Evolutionary conservation across 192 early-diverging fungal genomes (phyloP), one percentile per base, ranked within the genome.

Genomic region (Backusella macrospora): DNA sequence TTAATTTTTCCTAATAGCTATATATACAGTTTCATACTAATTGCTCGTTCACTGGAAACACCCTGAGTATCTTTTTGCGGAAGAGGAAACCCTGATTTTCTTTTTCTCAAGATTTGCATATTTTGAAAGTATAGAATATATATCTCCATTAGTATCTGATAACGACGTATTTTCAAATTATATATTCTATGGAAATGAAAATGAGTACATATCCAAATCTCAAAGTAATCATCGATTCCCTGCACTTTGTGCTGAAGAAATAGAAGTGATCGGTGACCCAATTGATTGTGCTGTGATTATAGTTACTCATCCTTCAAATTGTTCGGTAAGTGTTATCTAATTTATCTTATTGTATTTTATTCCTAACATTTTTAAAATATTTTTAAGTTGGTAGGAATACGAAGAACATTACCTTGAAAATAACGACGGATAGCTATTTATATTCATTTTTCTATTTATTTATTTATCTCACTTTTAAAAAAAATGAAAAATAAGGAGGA

Each of bases 271-370:
- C 21, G 64, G 37, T 4, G 64, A 42, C 15, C 37, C 64, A 42
- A 15, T 66, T 1, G 37, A 40, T 21, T 18, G 39, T 15, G 43
- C 38, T 42, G n/a, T 55, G 23, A 2, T 0, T 9, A 55, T n/a
- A 21, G 1, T 40, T n/a, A 39, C 16, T 4, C 21, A 38, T 18
- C 21, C 39, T 43, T 39, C 14, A 12, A n/a, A 66, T 39, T 66
- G 64, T 66, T 66, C 38, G 21, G 64, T 66, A 66, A 66, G 64
- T 66, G 8, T 66, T 23, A 55, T 3, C 4, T 23, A 21, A 10
- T 21, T 26, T 4, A 26, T 4, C 13, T 1, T 4, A 18, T 26
- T 55, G 12, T 55, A 26, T 55, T 26, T 10, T 26, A 3, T 55
- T 23, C 2, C 23, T 3, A 55, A 55, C 0, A 34, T 34, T 34